Evolutionary conservation across 202 grass and related monocot genomes (phyloP).

Genomic region (Setaria italica): DNA sequence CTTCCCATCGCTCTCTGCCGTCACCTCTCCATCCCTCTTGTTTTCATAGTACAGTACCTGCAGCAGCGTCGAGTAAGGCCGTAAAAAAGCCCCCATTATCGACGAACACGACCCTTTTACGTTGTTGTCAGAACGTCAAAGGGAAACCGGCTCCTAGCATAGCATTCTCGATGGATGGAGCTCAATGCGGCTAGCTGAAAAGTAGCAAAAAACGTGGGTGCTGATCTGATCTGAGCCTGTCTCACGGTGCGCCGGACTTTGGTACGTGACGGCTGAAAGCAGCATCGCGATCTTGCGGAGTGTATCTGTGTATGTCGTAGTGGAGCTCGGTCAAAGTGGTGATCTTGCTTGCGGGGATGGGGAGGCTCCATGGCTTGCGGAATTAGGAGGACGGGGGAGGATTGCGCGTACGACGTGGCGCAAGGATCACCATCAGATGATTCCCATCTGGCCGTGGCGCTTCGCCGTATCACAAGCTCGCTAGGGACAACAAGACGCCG

Average conservation of each 20-base stretch:
- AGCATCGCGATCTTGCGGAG: too few species aligned
- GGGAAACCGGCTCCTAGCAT: too few species aligned
- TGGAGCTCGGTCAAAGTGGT: neutral
- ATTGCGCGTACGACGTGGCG: neutral
- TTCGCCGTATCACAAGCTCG: neutral
- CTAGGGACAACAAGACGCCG: constrained; percentile 44
- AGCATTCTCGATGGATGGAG: too few species aligned
- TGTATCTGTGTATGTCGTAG: too few species aligned
- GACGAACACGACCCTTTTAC: neutral
- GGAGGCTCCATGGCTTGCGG: neutral
- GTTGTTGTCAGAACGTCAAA: neutral
- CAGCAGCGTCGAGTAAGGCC: neutral
- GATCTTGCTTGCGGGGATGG: neutral
- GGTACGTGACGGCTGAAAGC: neutral
- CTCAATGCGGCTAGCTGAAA: too few species aligned
- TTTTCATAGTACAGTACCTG: neutral
- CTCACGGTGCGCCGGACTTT: neutral
- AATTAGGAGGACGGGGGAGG: neutral
- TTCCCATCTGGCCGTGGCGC: neutral
- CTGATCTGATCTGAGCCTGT: neutral
- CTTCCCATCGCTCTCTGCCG: neutral
- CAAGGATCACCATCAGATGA: neutral
- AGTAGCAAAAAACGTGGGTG: neutral
- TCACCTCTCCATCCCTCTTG: neutral
- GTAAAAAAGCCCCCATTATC: neutral